Conservation (phyloP, 192 early-diverging fungal genomes). For the Backusella luteola region DNA sequence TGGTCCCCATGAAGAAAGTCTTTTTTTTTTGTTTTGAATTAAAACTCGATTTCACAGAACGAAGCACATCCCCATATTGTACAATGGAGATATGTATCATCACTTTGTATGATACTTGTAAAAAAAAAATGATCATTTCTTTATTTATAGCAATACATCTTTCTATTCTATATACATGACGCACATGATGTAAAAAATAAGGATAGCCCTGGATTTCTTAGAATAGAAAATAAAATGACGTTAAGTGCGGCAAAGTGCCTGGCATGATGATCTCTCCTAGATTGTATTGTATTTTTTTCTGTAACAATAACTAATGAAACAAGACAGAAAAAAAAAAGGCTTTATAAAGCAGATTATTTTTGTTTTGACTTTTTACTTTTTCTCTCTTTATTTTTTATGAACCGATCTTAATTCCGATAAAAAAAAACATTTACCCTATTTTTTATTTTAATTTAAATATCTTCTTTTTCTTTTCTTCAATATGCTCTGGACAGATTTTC, state of each 20-base stretch:
- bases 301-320: not conserved
- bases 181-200: too few species aligned
- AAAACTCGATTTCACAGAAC: too few species aligned
- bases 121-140: not conserved
- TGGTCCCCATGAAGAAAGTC: too few species aligned
- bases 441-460: not conserved
- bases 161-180: too few species aligned
- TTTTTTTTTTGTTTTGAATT: too few species aligned
- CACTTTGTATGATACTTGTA: not conserved
- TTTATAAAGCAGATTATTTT: not conserved
- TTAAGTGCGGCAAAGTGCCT: not conserved
- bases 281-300: not conserved
- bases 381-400: not conserved
- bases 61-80: too few species aligned
- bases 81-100: not conserved
- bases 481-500: slow-evolving; percentile 6
- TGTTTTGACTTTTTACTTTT: not conserved
- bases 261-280: not conserved
- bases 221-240: not conserved
- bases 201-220: not conserved
- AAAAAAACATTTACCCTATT: not conserved
- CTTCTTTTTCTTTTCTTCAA: not conserved
- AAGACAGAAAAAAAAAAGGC: not conserved
- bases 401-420: not conserved
- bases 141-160: too few species aligned